Base-by-base conservation (phyloP, 345 rosid genomes). In the Erodium maritimum region DNA sequence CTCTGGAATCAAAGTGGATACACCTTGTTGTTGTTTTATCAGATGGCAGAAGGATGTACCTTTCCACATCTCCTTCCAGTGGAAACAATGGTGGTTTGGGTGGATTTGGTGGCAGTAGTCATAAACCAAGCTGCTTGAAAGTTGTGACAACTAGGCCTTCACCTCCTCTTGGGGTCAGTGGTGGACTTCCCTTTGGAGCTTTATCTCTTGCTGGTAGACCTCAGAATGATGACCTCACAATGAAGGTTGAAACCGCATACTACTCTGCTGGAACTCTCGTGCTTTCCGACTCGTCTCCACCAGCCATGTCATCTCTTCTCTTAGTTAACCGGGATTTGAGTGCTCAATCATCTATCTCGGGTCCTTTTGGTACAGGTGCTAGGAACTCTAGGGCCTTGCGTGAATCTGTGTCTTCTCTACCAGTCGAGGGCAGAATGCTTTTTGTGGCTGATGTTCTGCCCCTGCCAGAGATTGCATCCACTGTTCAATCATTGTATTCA, bases 341-440 rank as follows among this genome's bases (percentile, higher is more conserved):
- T 56, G 69, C 82, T 55, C 99, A 82, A n/a, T 74, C 94, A 65
- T 81, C 89, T 69, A 61, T 59, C 59, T 68, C 81, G 3, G 78
- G 85, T 66, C 73, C 69, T 73, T 70, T 84, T 58, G 96, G 85
- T 37, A 67, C 88, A 72, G 72, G 80, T 63, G 67, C 86, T 21
- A 78, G 95, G 76, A 73, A 82, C 75, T 86, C 91, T 70, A 81
- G 88, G 45, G 94, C 95, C 60, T 79, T 87, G 59, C 77, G 89
- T 54, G 99, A 93, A 79, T 68, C 65, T 58, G 89, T 89, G 57
- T 80, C 97, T 70, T 82, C 96, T 37, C 71, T 89, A 69, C 99
- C 99, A 45, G 76, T 89, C 69, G 99, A 89, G 77, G 99, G 97
- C 60, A 89, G 88, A 56, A 89, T 93, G 97, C 97, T 93, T 70